These are phyloP conservation scores for Diplocarpon mali DNA, from an alignment of 2,329 filamentous ascomycete genomes.

Conservation along the genomic window DNA sequence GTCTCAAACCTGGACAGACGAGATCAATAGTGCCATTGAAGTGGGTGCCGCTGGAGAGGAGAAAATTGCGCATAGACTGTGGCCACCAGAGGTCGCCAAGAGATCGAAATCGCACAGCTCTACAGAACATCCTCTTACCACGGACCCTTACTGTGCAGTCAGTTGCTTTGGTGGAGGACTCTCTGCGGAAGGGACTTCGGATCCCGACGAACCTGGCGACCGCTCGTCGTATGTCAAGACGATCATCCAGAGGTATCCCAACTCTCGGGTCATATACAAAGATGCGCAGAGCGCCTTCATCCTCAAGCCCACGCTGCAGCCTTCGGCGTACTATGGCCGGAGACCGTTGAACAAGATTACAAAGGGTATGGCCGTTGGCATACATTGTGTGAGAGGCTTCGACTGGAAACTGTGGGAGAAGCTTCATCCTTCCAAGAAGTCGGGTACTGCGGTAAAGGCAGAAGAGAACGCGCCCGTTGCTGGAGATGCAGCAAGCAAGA, in stretches of 20 bases:
- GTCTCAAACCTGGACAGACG: conserved; percentile 86
- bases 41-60: conserved; percentile 84
- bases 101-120: conserved; percentile 25
- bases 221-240: conserved; percentile 12
- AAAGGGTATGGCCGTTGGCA: conserved; percentile 71
- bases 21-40: conserved; percentile 80
- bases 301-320: conserved; percentile 72
- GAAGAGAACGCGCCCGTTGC: conserved; percentile 17
- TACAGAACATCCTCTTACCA: conserved; percentile 17
- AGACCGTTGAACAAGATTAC: conserved; percentile 68
- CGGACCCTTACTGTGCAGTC: conserved; percentile 47
- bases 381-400: conserved; percentile 84
- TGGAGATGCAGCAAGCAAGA: conserved; percentile 11
- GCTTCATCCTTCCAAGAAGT: conserved; percentile 38
- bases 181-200: conserved; percentile 40
- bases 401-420: conserved; percentile 66
- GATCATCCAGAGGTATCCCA: conserved; percentile 48
- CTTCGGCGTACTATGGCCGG: conserved; percentile 75
- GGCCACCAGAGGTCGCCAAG: conserved; percentile 48
- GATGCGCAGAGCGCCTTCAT: conserved; percentile 69
- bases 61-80: conserved; percentile 72
- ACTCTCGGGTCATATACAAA: conserved; percentile 79
- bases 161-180: conserved; percentile 49
- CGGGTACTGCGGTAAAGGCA: conserved; percentile 25
- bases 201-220: conserved; percentile 12